phyloP scores from a whole-genome alignment of 495 filamentous ascomycete genomes.

The Penicillium egyptiacum region DNA sequence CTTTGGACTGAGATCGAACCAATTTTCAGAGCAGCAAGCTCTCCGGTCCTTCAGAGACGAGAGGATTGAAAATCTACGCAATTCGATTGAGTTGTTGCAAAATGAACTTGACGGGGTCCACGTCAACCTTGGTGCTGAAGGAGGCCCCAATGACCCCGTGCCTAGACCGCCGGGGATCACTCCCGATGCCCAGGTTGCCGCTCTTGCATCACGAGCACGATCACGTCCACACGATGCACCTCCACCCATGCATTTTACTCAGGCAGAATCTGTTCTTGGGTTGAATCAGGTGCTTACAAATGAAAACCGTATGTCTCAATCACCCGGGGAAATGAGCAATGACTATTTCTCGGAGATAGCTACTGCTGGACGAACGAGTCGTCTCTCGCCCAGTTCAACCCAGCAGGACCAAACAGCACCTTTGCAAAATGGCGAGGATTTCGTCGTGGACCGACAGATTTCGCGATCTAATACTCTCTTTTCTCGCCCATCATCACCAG shows the following conservation, averaged over 20 bases:
- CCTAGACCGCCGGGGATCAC: constrained; percentile 10
- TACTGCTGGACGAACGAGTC: constrained; percentile 29
- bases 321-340: constrained; percentile 40
- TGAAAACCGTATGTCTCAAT: constrained; percentile 41
- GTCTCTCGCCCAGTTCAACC: constrained; percentile 17
- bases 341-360: constrained; percentile 35
- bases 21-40: constrained; percentile 17
- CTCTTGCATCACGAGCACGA: not conserved
- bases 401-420: constrained; percentile 19
- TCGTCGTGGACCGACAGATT: constrained; percentile 23
- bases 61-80: constrained; percentile 28
- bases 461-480: constrained; percentile 47
- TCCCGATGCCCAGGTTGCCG: constrained; percentile 6
- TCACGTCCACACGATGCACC: constrained; percentile 13
- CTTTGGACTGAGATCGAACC: constrained; percentile 29
- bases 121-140: constrained; percentile 6
- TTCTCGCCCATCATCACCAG: constrained; percentile 43
- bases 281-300: constrained; percentile 36
- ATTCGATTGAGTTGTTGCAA: constrained; percentile 34
- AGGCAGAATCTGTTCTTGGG: constrained; percentile 17
- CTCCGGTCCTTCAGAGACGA: constrained; percentile 23
- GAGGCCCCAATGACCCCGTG: constrained; percentile 4
- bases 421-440: constrained; percentile 14
- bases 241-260: constrained; percentile 10
- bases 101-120: constrained; percentile 34